These are phyloP conservation scores for Colletotrichum australisinense DNA, from an alignment of 2,329 filamentous ascomycete species.

Conservation along the genomic window DNA sequence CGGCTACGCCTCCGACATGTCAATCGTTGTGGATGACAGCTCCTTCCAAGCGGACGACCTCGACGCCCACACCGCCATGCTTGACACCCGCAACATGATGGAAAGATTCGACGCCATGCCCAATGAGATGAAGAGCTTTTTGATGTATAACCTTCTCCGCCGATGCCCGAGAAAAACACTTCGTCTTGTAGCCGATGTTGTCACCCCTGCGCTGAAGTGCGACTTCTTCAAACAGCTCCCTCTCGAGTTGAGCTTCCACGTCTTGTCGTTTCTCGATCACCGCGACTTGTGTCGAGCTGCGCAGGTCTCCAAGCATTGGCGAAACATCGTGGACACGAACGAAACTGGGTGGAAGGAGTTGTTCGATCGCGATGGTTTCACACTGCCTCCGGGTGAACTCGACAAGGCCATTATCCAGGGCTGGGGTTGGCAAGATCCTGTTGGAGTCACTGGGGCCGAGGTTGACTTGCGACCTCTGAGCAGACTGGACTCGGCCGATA, in stretches of 20 bases:
- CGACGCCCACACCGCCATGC: constrained; percentile 59
- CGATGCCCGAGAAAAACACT: constrained; percentile 89
- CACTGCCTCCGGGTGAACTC: constrained; percentile 83
- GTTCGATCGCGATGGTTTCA: constrained; percentile 86
- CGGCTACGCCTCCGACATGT: constrained; percentile 42
- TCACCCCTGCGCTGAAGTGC: constrained; percentile 94
- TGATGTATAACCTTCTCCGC: constrained; percentile 95
- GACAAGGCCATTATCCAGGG: constrained; percentile 88
- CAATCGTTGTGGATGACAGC: constrained; percentile 22
- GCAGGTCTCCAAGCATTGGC: constrained; percentile 95
- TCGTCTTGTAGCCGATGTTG: constrained; percentile 87
- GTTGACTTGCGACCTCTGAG: constrained; percentile 77
- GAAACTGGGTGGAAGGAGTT: constrained; percentile 97
- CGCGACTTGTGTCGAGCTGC: constrained; percentile 89
- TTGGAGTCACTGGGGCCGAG: constrained; percentile 80
- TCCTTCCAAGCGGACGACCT: constrained; percentile 42
- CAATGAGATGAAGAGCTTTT: constrained; percentile 90
- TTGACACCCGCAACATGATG: constrained; percentile 88
- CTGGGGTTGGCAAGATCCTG: constrained; percentile 97
- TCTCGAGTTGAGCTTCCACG: constrained; percentile 86
- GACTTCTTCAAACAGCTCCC: constrained; percentile 90
- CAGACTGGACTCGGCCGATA: constrained; percentile 64
- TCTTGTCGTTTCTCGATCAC: constrained; percentile 87
- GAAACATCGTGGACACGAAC: constrained; percentile 89
- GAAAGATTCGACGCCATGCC: constrained; percentile 93